Evolutionary conservation across 768 basidiomycete genomes (phyloP), one percentile per base, ranked within the genome.

Genomic region (Hypholoma fasciculare): DNA sequence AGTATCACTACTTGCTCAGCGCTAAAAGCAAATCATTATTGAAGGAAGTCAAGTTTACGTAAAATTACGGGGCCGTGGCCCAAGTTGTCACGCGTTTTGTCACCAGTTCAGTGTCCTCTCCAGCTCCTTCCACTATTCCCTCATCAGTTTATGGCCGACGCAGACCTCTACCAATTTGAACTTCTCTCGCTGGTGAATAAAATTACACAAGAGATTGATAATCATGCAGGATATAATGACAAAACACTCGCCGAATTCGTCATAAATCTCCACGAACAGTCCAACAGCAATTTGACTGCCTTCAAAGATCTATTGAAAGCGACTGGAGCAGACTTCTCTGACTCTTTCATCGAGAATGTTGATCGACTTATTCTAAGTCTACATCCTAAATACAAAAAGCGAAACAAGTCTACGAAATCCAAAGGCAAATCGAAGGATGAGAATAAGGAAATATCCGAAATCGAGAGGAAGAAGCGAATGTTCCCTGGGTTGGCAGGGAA

Each of bases 211-310:
- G 96, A 98, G 70, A 85, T 98, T 47, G 86, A 89, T 73, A 98
- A 97, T 66, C 87, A 98, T 70, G 81, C 83, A 52, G 89, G 85
- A 14, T 72, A 92, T 38, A 90, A 87, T 69, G 96, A 99, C 81
- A 96, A 96, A 70, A 89, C 90, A 2, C 81, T 96, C 48, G 95
- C 97, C 12, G 96, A 98, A 76, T 99, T 96, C 72, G 85, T 98
- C 61, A 94, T 99, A 62, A 77, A 83, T 61, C 83, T 98, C 57
- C 96, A 98, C 74, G 89, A 90, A 62, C 74, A 90, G 64, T 89
- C 89, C 69, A 89, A 88, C 68, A 75, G 74, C 63, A 87, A 85
- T 61, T 79, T 94, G 51, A 76, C 79, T 7, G 84, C 86, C 48
- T 99, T 98, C 83, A 92, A 94, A 76, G 69, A 73, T 49, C 89